Percentiles rank a stretch among this genome's conserved stretches.
phyloP scores from a whole-genome alignment of 768 basidiomycete genomes.

The Lactarius vividus region DNA sequence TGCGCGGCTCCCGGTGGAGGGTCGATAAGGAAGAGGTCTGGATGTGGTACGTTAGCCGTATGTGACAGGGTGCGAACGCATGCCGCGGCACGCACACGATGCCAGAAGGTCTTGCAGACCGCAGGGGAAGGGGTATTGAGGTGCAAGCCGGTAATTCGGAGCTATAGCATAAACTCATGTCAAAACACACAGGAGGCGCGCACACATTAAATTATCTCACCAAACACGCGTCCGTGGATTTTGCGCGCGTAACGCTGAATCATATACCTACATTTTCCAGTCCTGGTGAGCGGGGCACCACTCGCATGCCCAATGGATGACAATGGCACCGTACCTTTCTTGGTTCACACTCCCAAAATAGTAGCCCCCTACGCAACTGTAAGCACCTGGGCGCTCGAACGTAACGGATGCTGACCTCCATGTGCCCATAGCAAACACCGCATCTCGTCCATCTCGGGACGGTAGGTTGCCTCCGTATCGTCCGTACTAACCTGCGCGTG shows the following conservation, averaged over 20 bases:
- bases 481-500: constrained; percentile 27
- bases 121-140: constrained; percentile 96
- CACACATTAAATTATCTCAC: constrained; percentile 40
- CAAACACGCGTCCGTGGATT: constrained; percentile 86
- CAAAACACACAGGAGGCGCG: constrained; percentile 23
- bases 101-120: constrained; percentile 87
- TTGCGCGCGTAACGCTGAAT: constrained; percentile 88
- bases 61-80: not conserved
- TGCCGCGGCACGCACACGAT: constrained; percentile 51
- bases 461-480: constrained; percentile 41
- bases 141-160: constrained; percentile 80
- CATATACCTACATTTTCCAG: constrained; percentile 47
- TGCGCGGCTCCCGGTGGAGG: constrained; percentile 81
- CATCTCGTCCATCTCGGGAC: constrained; percentile 77
- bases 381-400: not conserved
- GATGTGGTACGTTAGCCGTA: not conserved
- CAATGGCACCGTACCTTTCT: constrained; percentile 47
- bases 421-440: constrained; percentile 81
- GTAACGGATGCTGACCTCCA: constrained; percentile 49
- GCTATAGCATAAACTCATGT: constrained; percentile 40
- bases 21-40: constrained; percentile 85
- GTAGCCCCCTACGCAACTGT: constrained; percentile 55
- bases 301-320: too few species aligned
- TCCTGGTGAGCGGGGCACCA: too few species aligned
- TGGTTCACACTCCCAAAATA: constrained; percentile 83